Evolutionary conservation across 192 early-diverging fungal genomes (phyloP).

Genomic region (Podila verticillata): DNA sequence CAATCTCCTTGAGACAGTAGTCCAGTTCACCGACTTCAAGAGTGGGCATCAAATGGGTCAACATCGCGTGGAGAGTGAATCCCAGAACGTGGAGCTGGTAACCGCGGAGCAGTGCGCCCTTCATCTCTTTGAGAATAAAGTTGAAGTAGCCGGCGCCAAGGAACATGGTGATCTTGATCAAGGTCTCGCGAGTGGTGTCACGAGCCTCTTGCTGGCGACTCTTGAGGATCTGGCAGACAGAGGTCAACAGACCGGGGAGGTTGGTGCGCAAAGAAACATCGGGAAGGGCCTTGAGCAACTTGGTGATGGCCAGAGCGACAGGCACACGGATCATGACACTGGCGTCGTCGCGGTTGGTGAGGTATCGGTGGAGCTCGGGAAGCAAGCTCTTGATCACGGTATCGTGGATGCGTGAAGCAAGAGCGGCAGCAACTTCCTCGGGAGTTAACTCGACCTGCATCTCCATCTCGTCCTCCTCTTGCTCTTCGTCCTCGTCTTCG

Average conservation of each 20-base stretch:
- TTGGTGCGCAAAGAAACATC: constrained; percentile 76
- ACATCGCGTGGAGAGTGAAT: constrained; percentile 87
- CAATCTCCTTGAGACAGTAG: constrained; percentile 75
- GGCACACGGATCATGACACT: constrained; percentile 85
- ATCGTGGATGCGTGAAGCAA: constrained; percentile 69
- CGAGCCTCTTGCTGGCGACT: constrained; percentile 85
- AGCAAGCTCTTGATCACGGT: constrained; percentile 80
- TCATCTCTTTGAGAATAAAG: constrained; percentile 91
- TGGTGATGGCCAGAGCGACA: constrained; percentile 85
- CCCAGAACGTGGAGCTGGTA: constrained; percentile 96
- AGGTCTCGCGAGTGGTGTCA: constrained; percentile 84
- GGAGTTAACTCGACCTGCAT: constrained; percentile 48
- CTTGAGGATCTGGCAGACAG: constrained; percentile 87
- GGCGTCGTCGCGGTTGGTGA: constrained; percentile 78
- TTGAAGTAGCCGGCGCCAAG: constrained; percentile 86
- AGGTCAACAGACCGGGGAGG: constrained; percentile 88
- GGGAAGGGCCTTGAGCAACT: constrained; percentile 85
- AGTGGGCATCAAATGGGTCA: constrained; percentile 71
- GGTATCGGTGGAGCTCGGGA: constrained; percentile 81
- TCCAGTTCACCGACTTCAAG: constrained; percentile 79
- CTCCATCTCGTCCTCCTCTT: constrained; percentile 30
- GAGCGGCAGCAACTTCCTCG: constrained; percentile 42
- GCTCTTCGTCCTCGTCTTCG: constrained; percentile 50
- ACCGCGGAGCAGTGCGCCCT: constrained; percentile 79
- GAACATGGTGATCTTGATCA: constrained; percentile 86